Evolutionary conservation across 257 asterid genomes (phyloP).

Genomic region (Gardenia jasminoides): DNA sequence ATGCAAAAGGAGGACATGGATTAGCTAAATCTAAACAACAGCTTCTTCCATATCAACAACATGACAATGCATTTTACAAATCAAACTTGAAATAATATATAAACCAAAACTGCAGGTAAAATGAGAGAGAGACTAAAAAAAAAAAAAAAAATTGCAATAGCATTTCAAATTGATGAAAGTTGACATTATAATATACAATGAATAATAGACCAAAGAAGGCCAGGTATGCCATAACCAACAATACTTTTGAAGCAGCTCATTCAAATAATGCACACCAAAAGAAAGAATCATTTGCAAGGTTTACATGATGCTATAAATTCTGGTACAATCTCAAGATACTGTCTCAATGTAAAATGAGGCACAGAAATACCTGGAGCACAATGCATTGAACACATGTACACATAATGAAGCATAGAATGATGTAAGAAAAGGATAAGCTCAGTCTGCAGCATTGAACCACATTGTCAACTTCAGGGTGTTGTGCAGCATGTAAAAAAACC

Average conservation of each 20-base stretch:
- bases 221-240: not conserved
- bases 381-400: not conserved
- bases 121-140: not conserved
- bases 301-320: not conserved
- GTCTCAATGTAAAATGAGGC: not conserved
- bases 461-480: not conserved
- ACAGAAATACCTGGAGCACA: not conserved
- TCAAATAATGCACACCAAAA: too few relatives aligned
- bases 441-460: not conserved
- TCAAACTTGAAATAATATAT: not conserved
- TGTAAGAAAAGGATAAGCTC: not conserved
- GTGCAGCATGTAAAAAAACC: not conserved
- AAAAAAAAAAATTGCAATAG: not conserved
- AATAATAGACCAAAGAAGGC: not conserved
- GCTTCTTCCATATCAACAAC: not conserved
- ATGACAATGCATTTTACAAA: not conserved
- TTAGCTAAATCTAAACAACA: constrained; percentile 14
- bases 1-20: constrained; percentile 27
- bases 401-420: not conserved
- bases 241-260: not conserved
- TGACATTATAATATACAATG: not conserved
- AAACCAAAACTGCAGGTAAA: not conserved
- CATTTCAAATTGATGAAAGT: not conserved
- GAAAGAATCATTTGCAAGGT: not conserved
- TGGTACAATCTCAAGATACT: not conserved